A percentile compares a stretch with the other conserved stretches of the same genome.
phyloP scores from a whole-genome alignment of 106 monocot species.

The Gastrodia elata region DNA sequence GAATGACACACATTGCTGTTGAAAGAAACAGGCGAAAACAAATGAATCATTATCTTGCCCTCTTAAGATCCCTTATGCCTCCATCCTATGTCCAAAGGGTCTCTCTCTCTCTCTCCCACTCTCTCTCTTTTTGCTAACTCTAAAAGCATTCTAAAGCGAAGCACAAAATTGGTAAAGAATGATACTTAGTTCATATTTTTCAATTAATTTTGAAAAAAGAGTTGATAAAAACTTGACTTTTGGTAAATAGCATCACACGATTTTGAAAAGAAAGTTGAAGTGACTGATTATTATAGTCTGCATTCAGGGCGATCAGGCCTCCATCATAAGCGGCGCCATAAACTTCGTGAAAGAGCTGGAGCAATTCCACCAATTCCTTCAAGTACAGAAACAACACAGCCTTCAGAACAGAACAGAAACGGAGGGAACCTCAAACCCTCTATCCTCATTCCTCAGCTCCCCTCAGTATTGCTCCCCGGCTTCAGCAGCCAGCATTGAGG shows the following conservation, averaged over 20 bases:
- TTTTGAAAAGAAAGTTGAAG: too few relatives aligned
- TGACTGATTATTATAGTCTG: too few relatives aligned
- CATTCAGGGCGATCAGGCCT: slow-evolving; percentile 64
- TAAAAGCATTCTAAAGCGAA: background rate
- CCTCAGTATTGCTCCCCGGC: slow-evolving; percentile 30
- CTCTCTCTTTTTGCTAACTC: background rate
- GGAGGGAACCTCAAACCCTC: slow-evolving; percentile 14
- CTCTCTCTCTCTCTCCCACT: slow-evolving; percentile 1
- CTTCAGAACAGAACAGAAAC: background rate
- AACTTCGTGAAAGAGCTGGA: slow-evolving; percentile 65
- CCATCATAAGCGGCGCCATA: slow-evolving; percentile 60
- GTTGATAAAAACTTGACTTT: too few relatives aligned
- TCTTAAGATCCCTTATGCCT: slow-evolving; percentile 44
- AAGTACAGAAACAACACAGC: slow-evolving; percentile 24
- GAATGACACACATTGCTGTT: slow-evolving; percentile 60
- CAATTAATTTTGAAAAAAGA: too few relatives aligned
- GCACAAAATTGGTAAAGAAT: too few relatives aligned
- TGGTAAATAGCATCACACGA: too few relatives aligned
- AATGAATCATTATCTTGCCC: slow-evolving; percentile 46
- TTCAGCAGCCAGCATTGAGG: slow-evolving; percentile 26
- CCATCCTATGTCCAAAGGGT: slow-evolving; percentile 44
- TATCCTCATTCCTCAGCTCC: slow-evolving; percentile 36
- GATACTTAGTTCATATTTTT: too few relatives aligned
- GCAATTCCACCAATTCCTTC: slow-evolving; percentile 43
- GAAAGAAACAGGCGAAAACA: slow-evolving; percentile 44